Base-by-base conservation (phyloP, 345 rosid genomes). In the Aquilaria yunnanensis region DNA sequence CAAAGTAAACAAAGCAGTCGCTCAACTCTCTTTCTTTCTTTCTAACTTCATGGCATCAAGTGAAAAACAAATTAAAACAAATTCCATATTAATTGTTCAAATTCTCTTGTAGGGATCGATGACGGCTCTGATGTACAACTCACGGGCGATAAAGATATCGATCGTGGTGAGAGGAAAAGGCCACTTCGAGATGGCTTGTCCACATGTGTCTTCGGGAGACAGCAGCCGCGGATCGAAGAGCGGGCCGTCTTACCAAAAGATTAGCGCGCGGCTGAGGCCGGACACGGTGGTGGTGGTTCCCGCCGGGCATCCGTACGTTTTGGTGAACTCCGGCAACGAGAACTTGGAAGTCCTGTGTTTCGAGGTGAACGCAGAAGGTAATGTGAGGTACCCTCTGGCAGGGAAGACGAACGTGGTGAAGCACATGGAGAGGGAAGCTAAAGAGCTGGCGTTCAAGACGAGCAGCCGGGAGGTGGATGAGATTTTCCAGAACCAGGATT, bases 141-240 rank as follows among this genome's bases (percentile, higher is more conserved):
- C 84, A 2, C 67, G 52, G 68, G 57, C 83, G 10, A 82, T 76
- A 2, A 62, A 51, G 46, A 72, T 82, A 48, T 67, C 63, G 0
- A 16, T 71, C 13, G 77, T 78, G 2, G 51, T 65, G 4, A 46
- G 72, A 6, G 82, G 83, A 0, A 62, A 72, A 31, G 87, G 87
- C 10, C 33, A 41, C 58, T 1, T 79, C 10, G 86, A 81, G 64
- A 81, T 84, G 71, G 80, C 74, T 0, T 80, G 85, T 31, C 87
- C 87, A 0, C 81, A 71, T 60, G 59, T 70, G 34, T 59, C 64
- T 1, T 56, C 62, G 10, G 23, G 23, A 23, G 23, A 23, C 23
- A 23, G 23, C 32, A 51, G 63, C 7, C 66, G 57, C 16, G 62
- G 23, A 12, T 7, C n/a, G 12, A 62, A 7, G 16, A 6, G 29